phyloP scores from a whole-genome alignment of 768 basidiomycete species.

The Mycena albidolilacea region DNA sequence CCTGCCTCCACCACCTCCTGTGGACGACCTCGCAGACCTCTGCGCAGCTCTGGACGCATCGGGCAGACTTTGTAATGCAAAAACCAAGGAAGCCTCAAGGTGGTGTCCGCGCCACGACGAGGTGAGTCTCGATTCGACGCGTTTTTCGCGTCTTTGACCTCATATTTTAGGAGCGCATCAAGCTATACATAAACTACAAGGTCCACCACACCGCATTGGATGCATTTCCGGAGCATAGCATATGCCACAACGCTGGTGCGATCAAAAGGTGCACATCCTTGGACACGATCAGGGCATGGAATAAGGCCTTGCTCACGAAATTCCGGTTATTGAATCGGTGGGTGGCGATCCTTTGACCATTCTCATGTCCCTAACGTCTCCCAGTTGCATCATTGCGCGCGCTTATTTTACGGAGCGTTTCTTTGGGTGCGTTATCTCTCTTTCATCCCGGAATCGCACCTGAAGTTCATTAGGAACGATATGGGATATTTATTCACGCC shows the following conservation, averaged over 20 bases:
- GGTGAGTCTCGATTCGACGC: constrained; percentile 28
- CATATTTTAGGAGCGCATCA: constrained; percentile 49
- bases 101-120: constrained; percentile 53
- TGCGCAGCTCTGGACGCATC: constrained; percentile 35
- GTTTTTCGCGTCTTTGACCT: constrained; percentile 20
- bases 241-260: constrained; percentile 42
- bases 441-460: background rate
- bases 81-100: constrained; percentile 25
- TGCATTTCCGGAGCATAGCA: constrained; percentile 45
- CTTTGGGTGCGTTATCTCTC: constrained; percentile 51
- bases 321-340: constrained; percentile 53
- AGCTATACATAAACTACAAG: constrained; percentile 56
- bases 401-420: constrained; percentile 56
- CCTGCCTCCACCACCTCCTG: background rate
- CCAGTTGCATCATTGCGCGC: constrained; percentile 56
- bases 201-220: constrained; percentile 49
- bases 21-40: constrained; percentile 17
- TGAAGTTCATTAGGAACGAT: constrained; percentile 47
- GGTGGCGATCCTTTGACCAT: background rate
- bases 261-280: constrained; percentile 49
- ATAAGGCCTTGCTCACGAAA: constrained; percentile 47
- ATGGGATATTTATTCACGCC: constrained; percentile 46
- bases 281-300: constrained; percentile 51
- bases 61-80: constrained; percentile 23
- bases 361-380: background rate